Base-by-base conservation (phyloP, 768 basidiomycete genomes). In the Grammothele lineata region DNA sequence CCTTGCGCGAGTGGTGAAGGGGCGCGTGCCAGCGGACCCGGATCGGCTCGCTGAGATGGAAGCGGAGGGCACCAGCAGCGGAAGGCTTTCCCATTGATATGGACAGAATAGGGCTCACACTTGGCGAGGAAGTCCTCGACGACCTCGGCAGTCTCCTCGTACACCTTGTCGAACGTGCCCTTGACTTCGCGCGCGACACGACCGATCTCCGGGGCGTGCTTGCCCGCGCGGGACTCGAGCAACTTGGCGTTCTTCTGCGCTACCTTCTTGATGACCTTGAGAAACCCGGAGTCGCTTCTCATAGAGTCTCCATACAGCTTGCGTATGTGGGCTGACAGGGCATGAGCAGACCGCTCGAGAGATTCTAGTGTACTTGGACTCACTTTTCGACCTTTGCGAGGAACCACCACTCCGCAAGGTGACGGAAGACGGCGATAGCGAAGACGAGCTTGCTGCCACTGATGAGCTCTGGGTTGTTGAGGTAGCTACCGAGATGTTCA, bases 321-420 rank as follows among this genome's bases (percentile, higher is more conserved):
- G 51, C 80, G 83, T 98, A 67, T 98, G 96, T n/a, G 96, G 96
- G 57, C 95, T 98, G 45, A n/a, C n/a, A n/a, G n/a, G n/a, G n/a
- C n/a, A n/a, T n/a, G n/a, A n/a, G n/a, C n/a, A n/a, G n/a, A n/a
- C n/a, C n/a, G n/a, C n/a, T n/a, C n/a, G n/a, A n/a, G n/a, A n/a
- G n/a, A n/a, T n/a, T n/a, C n/a, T n/a, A n/a, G n/a, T n/a, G n/a
- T n/a, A n/a, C n/a, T n/a, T n/a, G n/a, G n/a, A 72, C 88, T 49
- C 51, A 97, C 95, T 89, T 87, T 62, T 98, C 96, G 19, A 98
- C 93, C 43, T 69, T 77, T 56, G 78, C 81, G 39, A 99, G 74
- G 80, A 98, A 99, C 93, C 94, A 96, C 87, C 89, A 92, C 60
- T 95, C 92, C 10, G 85, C 83, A 11, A 97, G 68, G 54, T 93